Evolutionary conservation across 2,329 filamentous ascomycete genomes (phyloP), one percentile per base, ranked within the genome.

Genomic region (Grosmannia clavigera): DNA sequence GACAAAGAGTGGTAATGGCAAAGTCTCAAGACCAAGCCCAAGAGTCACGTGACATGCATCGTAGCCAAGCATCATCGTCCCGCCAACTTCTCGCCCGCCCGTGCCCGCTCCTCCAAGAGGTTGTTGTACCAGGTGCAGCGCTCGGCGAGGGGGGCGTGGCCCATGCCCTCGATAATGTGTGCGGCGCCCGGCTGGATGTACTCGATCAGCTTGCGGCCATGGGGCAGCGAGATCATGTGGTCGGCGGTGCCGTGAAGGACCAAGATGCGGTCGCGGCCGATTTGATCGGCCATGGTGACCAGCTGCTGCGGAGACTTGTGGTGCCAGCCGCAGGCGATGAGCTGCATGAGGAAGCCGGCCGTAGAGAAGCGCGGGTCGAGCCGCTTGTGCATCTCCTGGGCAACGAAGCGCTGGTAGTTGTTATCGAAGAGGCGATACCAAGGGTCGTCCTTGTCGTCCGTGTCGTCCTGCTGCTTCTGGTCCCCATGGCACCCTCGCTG

Each of bases 371-470:
- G 75, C 1, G 78, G 73, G 61, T 87, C 78, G 19, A 77, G 73
- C 22, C 87, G 79, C 75, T 95, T 95, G 67, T 76, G 77, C 64
- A 95, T 72, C 72, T 95, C 90, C 65, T 86, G 83, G 0, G 91
- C 90, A 31, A 87, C 85, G 68, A 91, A 92, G 5, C 91, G 85
- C 74, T 94, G 87, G 61, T 84, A 90, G 68, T 92, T 94, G 58
- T 78, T 89, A 5, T 80, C 80, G 70, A 94, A 95, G 25, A 7
- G 40, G 19, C 52, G 48, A 60, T 66, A 66, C 62, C 62, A 62
- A 33, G 46, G 22, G 16, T 53, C 54, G 22, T 31, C 46, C 4
- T 33, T 12, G 31, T 31, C 7, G 35, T 0, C 22, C 2, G 6
- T 3, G 48, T 51, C 2, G 5, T 56, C 40, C 40, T 19, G 12